Base-by-base conservation (phyloP, 177 flowering plant species). In the Vitis hybrid region DNA sequence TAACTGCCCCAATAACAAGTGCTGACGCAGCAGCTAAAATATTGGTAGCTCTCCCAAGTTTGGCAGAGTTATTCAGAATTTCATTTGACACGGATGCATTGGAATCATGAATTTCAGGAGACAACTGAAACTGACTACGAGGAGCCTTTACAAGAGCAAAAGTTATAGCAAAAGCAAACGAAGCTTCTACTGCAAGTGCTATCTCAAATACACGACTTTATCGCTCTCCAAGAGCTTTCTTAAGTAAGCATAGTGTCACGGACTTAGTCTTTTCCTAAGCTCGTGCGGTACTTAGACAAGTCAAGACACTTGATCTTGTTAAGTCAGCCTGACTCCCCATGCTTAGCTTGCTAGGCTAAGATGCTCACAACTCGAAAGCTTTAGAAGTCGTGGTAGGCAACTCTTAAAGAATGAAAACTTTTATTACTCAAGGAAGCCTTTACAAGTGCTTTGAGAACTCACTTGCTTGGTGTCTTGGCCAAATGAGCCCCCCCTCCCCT, bases 181-280 rank as follows among this genome's bases (percentile, higher is more conserved):
- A 84, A 67, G 92, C 89, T 81, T 96, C 99, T 31, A 85, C 79
- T 56, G 96, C 98, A 77, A 96, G 92, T 71, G 97, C 97, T 45
- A 92, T 84, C 83, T 96, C 98, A 84, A 96, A 92, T 48, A 84
- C 90, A 63, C 97, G 91, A 77, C 89, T 82, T 67, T 94, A 96
- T 39, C 97, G 97, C 79, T 90, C 99, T 70, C 97, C 98, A 72
- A 96, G 88, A 65, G 97, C 95, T 77, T 96, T 98, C 81, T 90
- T 96, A 1, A 96, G 85, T 26, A 92, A 78, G 77, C 88, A 85
- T 22, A 96, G 82, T 22, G 26, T 22, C 26, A 22, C 26, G 26
- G 26, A 22, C 26, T 22, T 22, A 22, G 3, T 22, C 3, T 22
- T 22, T 22, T 22, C 26, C 26, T 22, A 22, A 22, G 26, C 26